A percentile compares a stretch with the other conserved stretches of the same genome.
phyloP scores from a whole-genome alignment of 192 early-diverging fungal species.

The Rhizophagus clarus region DNA sequence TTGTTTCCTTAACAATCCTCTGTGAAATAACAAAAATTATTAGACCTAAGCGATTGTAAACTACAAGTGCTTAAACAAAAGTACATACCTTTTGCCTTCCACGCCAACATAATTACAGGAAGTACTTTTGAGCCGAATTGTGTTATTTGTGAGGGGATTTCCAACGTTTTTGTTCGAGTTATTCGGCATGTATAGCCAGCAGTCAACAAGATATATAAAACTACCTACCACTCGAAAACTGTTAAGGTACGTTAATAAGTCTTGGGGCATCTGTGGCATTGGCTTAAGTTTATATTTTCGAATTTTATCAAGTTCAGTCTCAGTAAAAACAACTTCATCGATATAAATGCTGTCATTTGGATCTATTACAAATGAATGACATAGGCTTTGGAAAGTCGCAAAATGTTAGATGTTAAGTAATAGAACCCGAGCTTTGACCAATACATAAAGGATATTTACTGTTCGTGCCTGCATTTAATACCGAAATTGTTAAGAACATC shows the following conservation, averaged over 20 bases:
- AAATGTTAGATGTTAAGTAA: neutral
- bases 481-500: conserved; percentile 30
- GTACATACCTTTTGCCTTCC: conserved; percentile 32
- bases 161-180: conserved; percentile 9
- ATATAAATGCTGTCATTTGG: conserved; percentile 32
- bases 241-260: conserved; percentile 22
- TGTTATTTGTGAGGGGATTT: neutral
- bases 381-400: neutral
- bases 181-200: conserved; percentile 29
- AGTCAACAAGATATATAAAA: conserved; percentile 7
- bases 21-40: conserved; percentile 8
- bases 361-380: neutral
- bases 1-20: neutral
- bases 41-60: neutral
- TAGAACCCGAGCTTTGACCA: neutral
- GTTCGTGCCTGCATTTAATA: conserved; percentile 14
- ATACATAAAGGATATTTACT: neutral
- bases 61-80: conserved; percentile 1
- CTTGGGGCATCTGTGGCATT: conserved; percentile 15
- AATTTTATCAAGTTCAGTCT: conserved; percentile 33
- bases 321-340: conserved; percentile 29
- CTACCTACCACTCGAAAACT: conserved; percentile 29
- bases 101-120: conserved; percentile 7
- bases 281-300: neutral
- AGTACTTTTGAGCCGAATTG: conserved; percentile 25